These are phyloP conservation scores for Sugiyamaella qingdaonensis DNA, from an alignment of 805 yeast species.

Conservation along the genomic window DNA sequence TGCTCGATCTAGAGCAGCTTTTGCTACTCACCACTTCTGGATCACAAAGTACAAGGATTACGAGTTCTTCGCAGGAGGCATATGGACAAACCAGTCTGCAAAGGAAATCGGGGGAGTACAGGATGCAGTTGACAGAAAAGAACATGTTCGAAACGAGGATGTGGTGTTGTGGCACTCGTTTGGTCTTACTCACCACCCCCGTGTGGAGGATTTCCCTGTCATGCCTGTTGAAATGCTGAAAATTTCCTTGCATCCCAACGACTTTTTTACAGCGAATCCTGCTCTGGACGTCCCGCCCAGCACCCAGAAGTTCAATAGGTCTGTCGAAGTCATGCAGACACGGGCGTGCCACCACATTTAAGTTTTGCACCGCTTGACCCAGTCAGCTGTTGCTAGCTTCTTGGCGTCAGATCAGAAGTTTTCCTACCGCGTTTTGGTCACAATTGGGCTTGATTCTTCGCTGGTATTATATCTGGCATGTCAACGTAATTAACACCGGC, in stretches of 20 bases:
- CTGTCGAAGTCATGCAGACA: conserved; percentile 34
- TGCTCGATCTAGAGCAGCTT: conserved; percentile 68
- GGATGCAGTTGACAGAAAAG: conserved; percentile 63
- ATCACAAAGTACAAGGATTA: conserved; percentile 73
- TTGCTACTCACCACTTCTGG: conserved; percentile 77
- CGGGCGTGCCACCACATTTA: conserved; percentile 21
- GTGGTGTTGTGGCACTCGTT: conserved; percentile 77
- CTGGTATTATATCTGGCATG: too few species aligned
- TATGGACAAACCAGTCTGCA: conserved; percentile 77
- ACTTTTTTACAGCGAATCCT: conserved; percentile 75
- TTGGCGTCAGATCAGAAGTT: too few species aligned
- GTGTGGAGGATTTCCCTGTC: conserved; percentile 84
- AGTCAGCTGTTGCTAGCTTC: too few species aligned
- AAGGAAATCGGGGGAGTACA: conserved; percentile 63
- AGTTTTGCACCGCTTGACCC: background rate
- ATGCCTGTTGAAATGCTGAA: conserved; percentile 81
- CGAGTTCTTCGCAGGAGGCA: conserved; percentile 76
- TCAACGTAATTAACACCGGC: too few species aligned
- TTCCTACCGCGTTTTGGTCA: too few species aligned
- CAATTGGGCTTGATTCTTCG: too few species aligned
- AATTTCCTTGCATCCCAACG: conserved; percentile 62
- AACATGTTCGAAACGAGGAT: conserved; percentile 68
- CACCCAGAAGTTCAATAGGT: conserved; percentile 62
- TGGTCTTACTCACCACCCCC: conserved; percentile 78
- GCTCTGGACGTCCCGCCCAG: conserved; percentile 75